Percentiles rank a stretch among this genome's conserved stretches.
phyloP scores from a whole-genome alignment of 495 filamentous ascomycete species.

The Xylaria sp. region DNA sequence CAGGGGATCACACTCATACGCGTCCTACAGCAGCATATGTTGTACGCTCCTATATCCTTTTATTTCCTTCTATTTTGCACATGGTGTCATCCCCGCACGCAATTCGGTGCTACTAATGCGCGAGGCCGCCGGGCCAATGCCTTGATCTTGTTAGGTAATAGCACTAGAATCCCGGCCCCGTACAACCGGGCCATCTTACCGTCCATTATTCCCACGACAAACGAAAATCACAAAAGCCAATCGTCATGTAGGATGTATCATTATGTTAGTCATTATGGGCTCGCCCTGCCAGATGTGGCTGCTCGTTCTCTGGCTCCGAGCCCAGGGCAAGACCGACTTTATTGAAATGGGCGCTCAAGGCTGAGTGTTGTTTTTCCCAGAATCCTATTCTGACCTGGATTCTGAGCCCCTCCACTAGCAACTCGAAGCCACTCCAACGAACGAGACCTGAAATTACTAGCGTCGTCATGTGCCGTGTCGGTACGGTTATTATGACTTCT shows the following conservation, averaged over 20 bases:
- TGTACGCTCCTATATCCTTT: conserved; percentile 14
- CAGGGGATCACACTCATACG: conserved; percentile 16
- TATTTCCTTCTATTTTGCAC: conserved; percentile 16
- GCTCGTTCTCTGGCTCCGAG: conserved; percentile 18
- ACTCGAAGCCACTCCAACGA: conserved; percentile 9
- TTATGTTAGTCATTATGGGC: conserved; percentile 29
- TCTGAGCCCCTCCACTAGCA: conserved; percentile 1
- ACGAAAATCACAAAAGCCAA: conserved; percentile 26
- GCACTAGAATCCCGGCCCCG: conserved; percentile 26
- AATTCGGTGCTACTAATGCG: conserved; percentile 34
- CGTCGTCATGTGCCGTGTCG: conserved; percentile 29
- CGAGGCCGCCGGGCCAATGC: conserved; percentile 28
- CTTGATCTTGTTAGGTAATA: conserved; percentile 33
- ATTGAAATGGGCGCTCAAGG: conserved; percentile 24
- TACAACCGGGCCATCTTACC: conserved; percentile 20
- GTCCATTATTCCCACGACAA: conserved; percentile 19
- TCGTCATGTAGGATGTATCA: conserved; percentile 20
- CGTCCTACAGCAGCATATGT: conserved; percentile 11
- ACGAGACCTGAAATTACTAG: not conserved
- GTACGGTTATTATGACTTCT: conserved; percentile 27
- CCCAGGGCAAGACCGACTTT: conserved; percentile 23
- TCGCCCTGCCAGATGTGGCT: conserved; percentile 21
- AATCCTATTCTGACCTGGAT: conserved; percentile 12
- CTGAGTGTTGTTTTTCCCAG: conserved; percentile 10
- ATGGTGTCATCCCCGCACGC: conserved; percentile 31